Evolutionary conservation across 2,329 filamentous ascomycete species (phyloP).

Genomic region (Ceratocystis variospora): DNA sequence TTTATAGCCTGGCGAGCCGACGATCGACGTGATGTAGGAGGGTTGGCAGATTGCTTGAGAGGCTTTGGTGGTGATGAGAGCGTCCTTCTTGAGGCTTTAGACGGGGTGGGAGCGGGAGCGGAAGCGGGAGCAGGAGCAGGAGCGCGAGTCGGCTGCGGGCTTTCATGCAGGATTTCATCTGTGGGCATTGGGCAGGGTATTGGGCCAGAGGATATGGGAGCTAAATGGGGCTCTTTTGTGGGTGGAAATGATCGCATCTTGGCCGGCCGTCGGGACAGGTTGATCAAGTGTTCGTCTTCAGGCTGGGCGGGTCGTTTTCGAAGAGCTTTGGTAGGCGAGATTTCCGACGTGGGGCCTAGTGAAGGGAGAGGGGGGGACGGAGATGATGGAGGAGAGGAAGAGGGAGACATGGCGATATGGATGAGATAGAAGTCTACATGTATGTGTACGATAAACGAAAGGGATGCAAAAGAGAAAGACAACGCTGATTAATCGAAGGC

Average conservation of each 20-base stretch:
- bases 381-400: neutral
- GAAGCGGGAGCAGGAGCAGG: neutral
- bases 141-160: neutral
- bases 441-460: no score
- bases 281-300: no score
- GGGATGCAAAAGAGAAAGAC: no score
- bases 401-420: neutral
- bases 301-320: no score
- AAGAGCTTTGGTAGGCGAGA: neutral
- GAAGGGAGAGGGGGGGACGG: neutral
- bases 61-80: neutral
- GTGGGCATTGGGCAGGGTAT: no score
- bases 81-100: neutral
- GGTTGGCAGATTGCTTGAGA: neutral
- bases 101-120: neutral
- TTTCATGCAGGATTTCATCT: no score
- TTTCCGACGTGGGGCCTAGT: neutral
- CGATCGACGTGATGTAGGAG: neutral
- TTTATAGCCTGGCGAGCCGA: constrained; percentile 5
- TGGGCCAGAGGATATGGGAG: no score
- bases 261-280: no score
- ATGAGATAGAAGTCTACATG: no score
- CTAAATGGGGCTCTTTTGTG: no score
- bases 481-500: no score
- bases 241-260: no score